A percentile compares a stretch with the other conserved stretches of the same genome.
Conservation (phyloP, 164 flowering plant genomes). For the Aristolochia contorta region DNA sequence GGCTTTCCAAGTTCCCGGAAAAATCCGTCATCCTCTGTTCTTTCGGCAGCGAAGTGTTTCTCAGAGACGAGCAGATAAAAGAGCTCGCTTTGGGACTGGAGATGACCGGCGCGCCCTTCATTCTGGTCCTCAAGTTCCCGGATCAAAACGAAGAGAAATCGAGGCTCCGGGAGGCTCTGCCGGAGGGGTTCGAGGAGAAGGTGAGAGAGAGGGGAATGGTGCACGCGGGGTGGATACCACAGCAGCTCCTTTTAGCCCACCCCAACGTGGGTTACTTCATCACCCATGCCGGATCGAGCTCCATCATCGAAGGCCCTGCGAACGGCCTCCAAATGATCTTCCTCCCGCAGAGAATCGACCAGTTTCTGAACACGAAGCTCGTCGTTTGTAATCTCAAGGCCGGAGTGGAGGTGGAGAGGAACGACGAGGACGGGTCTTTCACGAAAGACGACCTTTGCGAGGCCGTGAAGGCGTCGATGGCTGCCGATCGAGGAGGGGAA, state of each 20-base stretch:
- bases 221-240: conserved; percentile 13
- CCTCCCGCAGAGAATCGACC: conserved; percentile 35
- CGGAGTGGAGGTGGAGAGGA: conserved; percentile 42
- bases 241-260: conserved; percentile 32
- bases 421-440: conserved; percentile 38
- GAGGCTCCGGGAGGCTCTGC: conserved; percentile 5
- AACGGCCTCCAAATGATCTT: conserved; percentile 36
- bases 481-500: conserved; percentile 15
- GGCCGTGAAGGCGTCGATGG: conserved; percentile 28
- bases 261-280: conserved; percentile 44
- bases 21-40: conserved; percentile 13
- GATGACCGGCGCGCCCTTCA: conserved; percentile 11
- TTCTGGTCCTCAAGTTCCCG: conserved; percentile 9
- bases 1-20: conserved; percentile 8
- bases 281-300: conserved; percentile 44
- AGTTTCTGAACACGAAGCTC: conserved; percentile 31
- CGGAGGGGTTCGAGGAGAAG: conserved; percentile 12
- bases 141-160: not conserved
- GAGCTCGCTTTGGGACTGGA: conserved; percentile 13
- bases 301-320: conserved; percentile 35
- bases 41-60: conserved; percentile 13
- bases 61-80: conserved; percentile 9
- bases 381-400: conserved; percentile 25
- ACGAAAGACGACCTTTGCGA: conserved; percentile 22
- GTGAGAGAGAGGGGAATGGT: conserved; percentile 12